Evolutionary conservation across 306 rosid species (phyloP).

Genomic region (Ceratonia siliqua): DNA sequence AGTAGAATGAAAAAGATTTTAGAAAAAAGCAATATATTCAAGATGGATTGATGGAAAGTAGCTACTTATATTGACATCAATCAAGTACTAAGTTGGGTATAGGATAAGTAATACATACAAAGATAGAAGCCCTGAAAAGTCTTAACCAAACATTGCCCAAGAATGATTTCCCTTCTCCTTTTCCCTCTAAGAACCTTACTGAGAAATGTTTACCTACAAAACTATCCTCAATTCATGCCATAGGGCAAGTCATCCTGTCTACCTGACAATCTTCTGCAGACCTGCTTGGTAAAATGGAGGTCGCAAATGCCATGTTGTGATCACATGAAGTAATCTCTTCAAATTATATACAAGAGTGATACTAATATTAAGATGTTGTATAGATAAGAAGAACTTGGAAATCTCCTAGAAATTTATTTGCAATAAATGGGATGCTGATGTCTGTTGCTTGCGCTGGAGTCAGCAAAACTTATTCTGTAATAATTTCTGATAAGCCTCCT

Average conservation of each 20-base stretch:
- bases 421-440: slow-evolving; percentile 27
- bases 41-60: slow-evolving; percentile 6
- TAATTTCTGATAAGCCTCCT: slow-evolving; percentile 65
- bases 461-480: slow-evolving; percentile 52
- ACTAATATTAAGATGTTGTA: background rate
- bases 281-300: slow-evolving; percentile 30
- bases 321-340: slow-evolving; percentile 1
- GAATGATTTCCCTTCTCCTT: slow-evolving; percentile 1
- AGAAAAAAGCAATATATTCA: too few relatives aligned
- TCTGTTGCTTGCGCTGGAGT: slow-evolving; percentile 12
- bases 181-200: background rate
- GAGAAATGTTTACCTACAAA: background rate
- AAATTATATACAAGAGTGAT: slow-evolving; percentile 15
- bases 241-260: slow-evolving; percentile 1
- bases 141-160: background rate
- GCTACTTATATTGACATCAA: background rate
- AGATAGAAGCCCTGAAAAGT: background rate
- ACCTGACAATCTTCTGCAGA: background rate
- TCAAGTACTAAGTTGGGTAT: background rate
- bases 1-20: too few relatives aligned
- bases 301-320: slow-evolving; percentile 2
- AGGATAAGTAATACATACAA: background rate
- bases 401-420: slow-evolving; percentile 12
- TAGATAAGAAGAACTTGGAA: slow-evolving; percentile 4
- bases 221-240: slow-evolving; percentile 7